These are phyloP conservation scores for Linum usitatissimum DNA, from an alignment of 345 rosid genomes.

Conservation along the genomic window DNA sequence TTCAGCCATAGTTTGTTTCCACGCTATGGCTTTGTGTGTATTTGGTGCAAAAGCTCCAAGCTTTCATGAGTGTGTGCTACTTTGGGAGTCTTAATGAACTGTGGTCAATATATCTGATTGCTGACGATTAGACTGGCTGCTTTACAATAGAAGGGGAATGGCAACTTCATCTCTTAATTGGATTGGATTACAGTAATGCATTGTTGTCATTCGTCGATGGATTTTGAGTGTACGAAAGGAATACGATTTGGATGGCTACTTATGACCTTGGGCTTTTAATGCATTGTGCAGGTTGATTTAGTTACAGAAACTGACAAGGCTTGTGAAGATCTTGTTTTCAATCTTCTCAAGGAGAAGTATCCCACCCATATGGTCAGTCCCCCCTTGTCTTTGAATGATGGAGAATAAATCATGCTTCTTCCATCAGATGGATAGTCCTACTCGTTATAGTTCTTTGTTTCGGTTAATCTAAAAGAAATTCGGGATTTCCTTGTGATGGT, in stretches of 20 bases:
- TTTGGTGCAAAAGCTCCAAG: background rate
- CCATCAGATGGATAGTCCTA: background rate
- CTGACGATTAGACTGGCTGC: background rate
- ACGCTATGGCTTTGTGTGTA: too few relatives aligned
- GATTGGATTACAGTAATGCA: background rate
- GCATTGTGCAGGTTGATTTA: slow-evolving; percentile 61
- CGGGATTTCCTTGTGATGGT: slow-evolving; percentile 5
- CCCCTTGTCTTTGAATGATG: background rate
- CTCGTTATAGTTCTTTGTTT: background rate
- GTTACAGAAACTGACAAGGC: slow-evolving; percentile 97
- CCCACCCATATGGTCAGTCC: slow-evolving; percentile 62
- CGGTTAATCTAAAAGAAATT: background rate
- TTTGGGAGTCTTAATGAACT: background rate
- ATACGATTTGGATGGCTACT: background rate
- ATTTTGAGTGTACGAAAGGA: too few relatives aligned
- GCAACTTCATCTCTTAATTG: background rate
- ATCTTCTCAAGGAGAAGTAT: slow-evolving; percentile 48
- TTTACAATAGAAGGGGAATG: too few relatives aligned
- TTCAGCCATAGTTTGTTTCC: background rate
- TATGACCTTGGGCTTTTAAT: background rate
- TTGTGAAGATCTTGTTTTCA: slow-evolving; percentile 87
- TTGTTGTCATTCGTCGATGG: background rate
- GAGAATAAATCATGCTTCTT: too few relatives aligned
- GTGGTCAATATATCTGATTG: background rate
- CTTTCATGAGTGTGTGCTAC: background rate